Evolutionary conservation across 2,329 filamentous ascomycete species (phyloP).

Genomic region (Aspergillus sp.): DNA sequence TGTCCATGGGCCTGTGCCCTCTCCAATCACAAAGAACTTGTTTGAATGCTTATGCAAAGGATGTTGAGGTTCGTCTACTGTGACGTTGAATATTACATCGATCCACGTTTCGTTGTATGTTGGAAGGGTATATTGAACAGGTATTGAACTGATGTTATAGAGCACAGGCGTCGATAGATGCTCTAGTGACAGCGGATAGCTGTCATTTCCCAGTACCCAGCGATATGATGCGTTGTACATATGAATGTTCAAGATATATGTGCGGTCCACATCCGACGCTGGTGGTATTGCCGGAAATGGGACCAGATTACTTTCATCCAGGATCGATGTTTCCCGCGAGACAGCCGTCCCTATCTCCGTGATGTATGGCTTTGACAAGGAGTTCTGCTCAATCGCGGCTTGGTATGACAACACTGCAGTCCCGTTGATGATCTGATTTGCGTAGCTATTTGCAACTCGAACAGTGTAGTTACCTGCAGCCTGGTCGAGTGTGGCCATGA

Average conservation of each 20-base stretch:
- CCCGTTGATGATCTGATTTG: conserved; percentile 57
- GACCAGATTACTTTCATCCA: conserved; percentile 45
- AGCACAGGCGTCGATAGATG: conserved; percentile 13
- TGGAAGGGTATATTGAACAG: conserved; percentile 31
- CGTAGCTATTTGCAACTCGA: conserved; percentile 52
- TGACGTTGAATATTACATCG: conserved; percentile 39
- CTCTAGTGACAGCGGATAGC: conserved; percentile 30
- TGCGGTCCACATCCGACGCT: conserved; percentile 46
- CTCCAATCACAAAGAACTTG: conserved; percentile 48
- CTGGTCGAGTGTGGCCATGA: conserved; percentile 46
- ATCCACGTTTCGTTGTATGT: conserved; percentile 44
- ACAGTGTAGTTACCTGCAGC: conserved; percentile 42
- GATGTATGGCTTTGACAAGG: conserved; percentile 42
- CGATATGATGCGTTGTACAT: conserved; percentile 31
- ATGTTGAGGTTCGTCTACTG: conserved; percentile 40
- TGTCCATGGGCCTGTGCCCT: conserved; percentile 41
- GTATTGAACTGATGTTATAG: conserved; percentile 5
- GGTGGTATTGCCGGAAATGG: conserved; percentile 51
- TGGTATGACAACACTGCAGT: conserved; percentile 51
- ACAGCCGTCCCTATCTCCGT: conserved; percentile 52
- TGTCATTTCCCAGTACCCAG: conserved; percentile 35
- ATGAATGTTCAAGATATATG: conserved; percentile 43
- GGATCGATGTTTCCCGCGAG: conserved; percentile 40
- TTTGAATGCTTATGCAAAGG: conserved; percentile 53
- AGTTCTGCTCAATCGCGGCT: not conserved